Evolutionary conservation across 2,329 filamentous ascomycete genomes (phyloP).

Genomic region (Didymella sp.): DNA sequence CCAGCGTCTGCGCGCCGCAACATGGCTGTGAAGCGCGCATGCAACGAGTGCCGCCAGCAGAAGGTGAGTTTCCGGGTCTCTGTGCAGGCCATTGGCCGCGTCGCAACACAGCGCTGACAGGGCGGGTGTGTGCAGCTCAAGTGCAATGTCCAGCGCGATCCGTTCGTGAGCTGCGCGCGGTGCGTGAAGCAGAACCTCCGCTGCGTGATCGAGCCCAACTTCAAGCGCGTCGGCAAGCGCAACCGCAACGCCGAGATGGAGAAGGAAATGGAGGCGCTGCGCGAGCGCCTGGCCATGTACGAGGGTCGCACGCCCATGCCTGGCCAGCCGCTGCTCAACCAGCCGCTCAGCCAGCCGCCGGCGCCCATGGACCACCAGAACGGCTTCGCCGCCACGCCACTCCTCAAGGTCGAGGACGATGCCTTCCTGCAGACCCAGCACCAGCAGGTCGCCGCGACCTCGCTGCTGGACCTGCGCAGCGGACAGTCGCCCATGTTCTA

Average conservation of each 20-base stretch:
- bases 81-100: neutral
- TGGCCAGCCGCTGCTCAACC: constrained; percentile 35
- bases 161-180: constrained; percentile 77
- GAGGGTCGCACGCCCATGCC: constrained; percentile 58
- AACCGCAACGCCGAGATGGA: constrained; percentile 88
- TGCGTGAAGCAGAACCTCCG: constrained; percentile 81
- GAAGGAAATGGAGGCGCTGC: constrained; percentile 71
- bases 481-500: constrained; percentile 62
- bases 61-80: constrained; percentile 65
- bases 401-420: constrained; percentile 43
- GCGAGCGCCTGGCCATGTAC: constrained; percentile 66
- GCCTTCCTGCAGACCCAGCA: constrained; percentile 47
- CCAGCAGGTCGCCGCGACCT: constrained; percentile 48
- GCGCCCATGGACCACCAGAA: constrained; percentile 30
- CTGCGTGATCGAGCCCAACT: constrained; percentile 87
- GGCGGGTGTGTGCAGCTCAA: constrained; percentile 63
- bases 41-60: constrained; percentile 85
- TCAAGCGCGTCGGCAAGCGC: constrained; percentile 83
- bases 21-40: constrained; percentile 69
- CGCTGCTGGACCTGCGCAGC: constrained; percentile 53
- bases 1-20: constrained; percentile 41
- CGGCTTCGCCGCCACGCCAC: constrained; percentile 29
- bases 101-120: constrained; percentile 1
- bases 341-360: constrained; percentile 6
- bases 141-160: constrained; percentile 83